Conservation (phyloP, 352 stramenopile genomes). For the Globisporangium abappressorium region DNA sequence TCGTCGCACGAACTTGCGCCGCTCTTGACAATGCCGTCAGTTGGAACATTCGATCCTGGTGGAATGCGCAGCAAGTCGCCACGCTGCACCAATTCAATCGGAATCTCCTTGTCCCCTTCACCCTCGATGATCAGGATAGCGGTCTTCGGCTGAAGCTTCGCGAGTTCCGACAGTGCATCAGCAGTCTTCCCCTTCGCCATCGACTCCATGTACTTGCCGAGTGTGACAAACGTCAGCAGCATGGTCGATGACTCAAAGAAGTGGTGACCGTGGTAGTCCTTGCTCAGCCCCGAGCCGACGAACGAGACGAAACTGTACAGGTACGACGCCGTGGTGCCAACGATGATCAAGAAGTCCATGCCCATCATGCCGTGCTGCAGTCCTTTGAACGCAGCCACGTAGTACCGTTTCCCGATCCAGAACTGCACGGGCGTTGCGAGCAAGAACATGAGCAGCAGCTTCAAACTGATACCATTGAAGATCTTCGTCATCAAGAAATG, state of each 20-base stretch:
- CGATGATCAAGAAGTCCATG: constrained; percentile 88
- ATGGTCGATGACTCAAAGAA: constrained; percentile 89
- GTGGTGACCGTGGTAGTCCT: constrained; percentile 72
- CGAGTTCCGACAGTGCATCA: constrained; percentile 64
- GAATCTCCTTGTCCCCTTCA: constrained; percentile 63
- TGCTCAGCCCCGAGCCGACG: constrained; percentile 52
- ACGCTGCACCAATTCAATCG: constrained; percentile 82
- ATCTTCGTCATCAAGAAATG: constrained; percentile 71
- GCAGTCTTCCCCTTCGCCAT: constrained; percentile 85
- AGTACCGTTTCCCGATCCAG: constrained; percentile 72
- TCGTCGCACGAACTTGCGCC: constrained; percentile 72
- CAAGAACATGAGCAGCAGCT: constrained; percentile 82
- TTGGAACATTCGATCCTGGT: constrained; percentile 76
- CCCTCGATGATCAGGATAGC: constrained; percentile 56
- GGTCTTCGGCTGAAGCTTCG: constrained; percentile 77
- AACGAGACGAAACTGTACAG: constrained; percentile 83
- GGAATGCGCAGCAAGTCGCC: constrained; percentile 69
- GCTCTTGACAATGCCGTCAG: constrained; percentile 74
- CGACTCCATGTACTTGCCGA: constrained; percentile 89
- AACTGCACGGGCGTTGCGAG: constrained; percentile 85
- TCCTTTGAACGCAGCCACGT: constrained; percentile 79
- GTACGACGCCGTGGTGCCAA: constrained; percentile 84
- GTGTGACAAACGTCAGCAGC: constrained; percentile 83
- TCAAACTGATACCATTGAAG: constrained; percentile 74
- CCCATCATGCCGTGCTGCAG: constrained; percentile 83